These are phyloP conservation scores for Vanrija sp. DNA, from an alignment of 1,284 basidiomycete species.

Conservation along the genomic window DNA sequence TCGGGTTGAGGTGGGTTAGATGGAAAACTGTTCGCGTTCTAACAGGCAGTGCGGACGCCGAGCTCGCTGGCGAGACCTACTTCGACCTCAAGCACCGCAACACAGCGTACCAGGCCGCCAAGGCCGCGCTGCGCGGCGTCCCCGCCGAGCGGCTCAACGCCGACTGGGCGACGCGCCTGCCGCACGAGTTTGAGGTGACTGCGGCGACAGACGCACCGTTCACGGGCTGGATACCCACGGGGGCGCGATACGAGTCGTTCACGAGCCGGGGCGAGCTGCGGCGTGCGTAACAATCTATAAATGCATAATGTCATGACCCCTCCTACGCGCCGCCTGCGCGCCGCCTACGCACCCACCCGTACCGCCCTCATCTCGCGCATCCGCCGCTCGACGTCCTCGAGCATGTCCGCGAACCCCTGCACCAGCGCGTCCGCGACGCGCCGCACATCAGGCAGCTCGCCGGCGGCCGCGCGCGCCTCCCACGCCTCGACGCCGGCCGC, in stretches of 20 bases:
- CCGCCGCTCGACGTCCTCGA: slow-evolving; percentile 3
- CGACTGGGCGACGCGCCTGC: slow-evolving; percentile 5
- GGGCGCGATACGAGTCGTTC: slow-evolving; percentile 57
- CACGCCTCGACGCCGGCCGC: slow-evolving; percentile 7
- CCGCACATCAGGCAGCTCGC: neutral
- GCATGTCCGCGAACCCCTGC: slow-evolving; percentile 11
- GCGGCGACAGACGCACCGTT: slow-evolving; percentile 48
- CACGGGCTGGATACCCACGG: slow-evolving; percentile 60
- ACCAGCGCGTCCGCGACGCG: slow-evolving; percentile 2
- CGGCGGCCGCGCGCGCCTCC: slow-evolving; percentile 4
- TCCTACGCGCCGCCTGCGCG: too few relatives aligned
- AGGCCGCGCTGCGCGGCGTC: slow-evolving; percentile 51
- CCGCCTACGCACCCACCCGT: too few relatives aligned
- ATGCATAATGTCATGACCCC: too few relatives aligned
- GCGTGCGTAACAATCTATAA: too few relatives aligned
- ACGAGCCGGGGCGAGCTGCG: neutral
- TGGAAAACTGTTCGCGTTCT: too few relatives aligned
- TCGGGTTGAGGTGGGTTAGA: slow-evolving; percentile 14
- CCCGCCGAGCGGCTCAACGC: slow-evolving; percentile 20
- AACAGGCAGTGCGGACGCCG: neutral
- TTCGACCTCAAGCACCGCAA: slow-evolving; percentile 46
- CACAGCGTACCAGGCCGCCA: slow-evolving; percentile 54
- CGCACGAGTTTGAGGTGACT: slow-evolving; percentile 3
- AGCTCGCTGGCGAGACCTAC: slow-evolving; percentile 38
- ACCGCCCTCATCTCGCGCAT: neutral